Conservation (phyloP, 805 yeast species). For the Cephaloascus albidus region DNA sequence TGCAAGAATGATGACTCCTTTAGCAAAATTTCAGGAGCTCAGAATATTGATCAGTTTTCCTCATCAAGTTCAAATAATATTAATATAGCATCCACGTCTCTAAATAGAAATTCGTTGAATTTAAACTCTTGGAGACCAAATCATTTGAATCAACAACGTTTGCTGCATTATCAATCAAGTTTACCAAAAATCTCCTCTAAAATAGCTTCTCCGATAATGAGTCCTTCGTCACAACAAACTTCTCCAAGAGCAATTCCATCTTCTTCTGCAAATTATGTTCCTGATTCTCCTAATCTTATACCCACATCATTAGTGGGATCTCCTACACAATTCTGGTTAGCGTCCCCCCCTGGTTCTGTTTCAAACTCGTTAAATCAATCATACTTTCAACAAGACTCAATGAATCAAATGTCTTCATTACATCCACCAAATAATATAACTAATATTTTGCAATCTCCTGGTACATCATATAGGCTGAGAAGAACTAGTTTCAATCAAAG, state of each 20-base stretch:
- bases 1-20: constrained; percentile 2
- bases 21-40: background rate
- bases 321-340: constrained; percentile 45
- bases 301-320: constrained; percentile 46
- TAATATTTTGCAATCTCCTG: background rate
- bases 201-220: background rate
- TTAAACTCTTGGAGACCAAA: background rate
- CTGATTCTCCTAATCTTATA: constrained; percentile 43
- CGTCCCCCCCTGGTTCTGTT: constrained; percentile 37
- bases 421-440: background rate
- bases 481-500: background rate
- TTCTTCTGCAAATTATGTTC: constrained; percentile 17
- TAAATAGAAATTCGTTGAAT: background rate
- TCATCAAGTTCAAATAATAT: background rate
- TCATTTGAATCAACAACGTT: constrained; percentile 1
- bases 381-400: background rate
- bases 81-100: background rate
- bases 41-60: background rate
- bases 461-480: background rate
- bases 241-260: constrained; percentile 15
- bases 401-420: background rate
- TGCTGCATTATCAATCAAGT: constrained; percentile 2
- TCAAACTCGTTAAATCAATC: constrained; percentile 13
- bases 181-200: constrained; percentile 1
- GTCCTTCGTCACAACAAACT: constrained; percentile 2